phyloP scores from a whole-genome alignment of 768 basidiomycete species.

The Rhodotorula graminis region DNA sequence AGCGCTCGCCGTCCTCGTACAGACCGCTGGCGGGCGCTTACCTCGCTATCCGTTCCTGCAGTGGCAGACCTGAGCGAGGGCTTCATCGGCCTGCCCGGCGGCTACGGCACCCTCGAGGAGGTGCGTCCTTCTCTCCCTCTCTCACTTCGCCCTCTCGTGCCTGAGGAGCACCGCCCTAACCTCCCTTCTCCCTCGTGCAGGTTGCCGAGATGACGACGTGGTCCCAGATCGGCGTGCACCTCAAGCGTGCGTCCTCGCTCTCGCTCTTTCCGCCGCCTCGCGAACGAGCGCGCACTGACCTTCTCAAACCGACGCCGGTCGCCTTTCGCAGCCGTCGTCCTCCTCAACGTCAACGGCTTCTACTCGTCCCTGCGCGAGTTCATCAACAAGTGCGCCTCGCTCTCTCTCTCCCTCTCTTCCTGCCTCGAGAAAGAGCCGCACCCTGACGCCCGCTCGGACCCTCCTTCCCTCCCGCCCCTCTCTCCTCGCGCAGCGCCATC shows the following conservation, averaged over 20 bases:
- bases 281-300: not conserved
- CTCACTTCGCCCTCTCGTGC: not conserved
- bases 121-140: not conserved
- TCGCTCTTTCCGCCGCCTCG: too few species aligned
- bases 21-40: not conserved
- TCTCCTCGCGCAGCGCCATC: slow-evolving; percentile 7
- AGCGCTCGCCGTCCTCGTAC: too few species aligned
- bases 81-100: slow-evolving; percentile 86
- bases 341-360: slow-evolving; percentile 79
- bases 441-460: not conserved
- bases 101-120: slow-evolving; percentile 88
- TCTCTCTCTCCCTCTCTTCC: too few species aligned
- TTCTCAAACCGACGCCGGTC: too few species aligned
- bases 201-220: slow-evolving; percentile 83
- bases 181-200: not conserved
- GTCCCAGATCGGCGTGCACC: slow-evolving; percentile 78
- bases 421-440: slow-evolving; percentile 48
- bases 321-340: slow-evolving; percentile 70
- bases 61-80: slow-evolving; percentile 63
- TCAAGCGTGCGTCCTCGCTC: slow-evolving; percentile 24
- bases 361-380: slow-evolving; percentile 76
- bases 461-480: not conserved
- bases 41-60: not conserved
- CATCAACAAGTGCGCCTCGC: slow-evolving; percentile 54
- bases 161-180: not conserved